Base-by-base conservation (phyloP, 305 asterid genomes). In the Salvia sclarea region DNA sequence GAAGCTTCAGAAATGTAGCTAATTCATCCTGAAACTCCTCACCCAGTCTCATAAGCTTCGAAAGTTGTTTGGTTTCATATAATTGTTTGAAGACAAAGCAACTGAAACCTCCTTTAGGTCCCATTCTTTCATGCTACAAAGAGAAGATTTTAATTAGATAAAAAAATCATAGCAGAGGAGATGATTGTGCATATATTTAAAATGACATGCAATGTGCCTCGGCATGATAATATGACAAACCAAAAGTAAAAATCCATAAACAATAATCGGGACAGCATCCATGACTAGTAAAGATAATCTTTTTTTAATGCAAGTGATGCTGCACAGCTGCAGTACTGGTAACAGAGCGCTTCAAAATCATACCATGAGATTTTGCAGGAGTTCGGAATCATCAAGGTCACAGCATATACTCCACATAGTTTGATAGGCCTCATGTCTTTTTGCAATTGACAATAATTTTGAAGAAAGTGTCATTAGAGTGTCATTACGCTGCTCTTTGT, bases 41-140 rank as follows among this genome's bases (percentile, higher is more conserved):
- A 24, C 98, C 97, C 68, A 86, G 84, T 81, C 95, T 88, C 83
- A 90, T 76, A 66, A 93, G 96, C 83, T 84, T 90, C 2, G 90
- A 80, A 54, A 81, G 84, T 62, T 93, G 94, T 76, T 77, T 85
- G 76, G 70, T 84, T 45, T 81, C 91, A 66, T 84, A 85, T 64
- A 90, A 83, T 79, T 85, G 90, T 70, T 88, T 68, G 82, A 90
- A 93, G 73, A 93, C 98, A 75, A 86, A 93, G 79, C 82, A 82
- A 85, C 95, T 79, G 72, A 93, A 93, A 72, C 98, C 97, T 74
- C 97, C 94, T 76, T 79, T 93, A 31, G 97, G 95, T 55, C 97
- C 97, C 89, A 85, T 76, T 78, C 95, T 88, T 66, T 86, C 94
- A 31, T 76, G 94, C 98, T 93, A 81, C 82, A 84, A 60, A 69